Conservation (phyloP, 2,329 filamentous ascomycete genomes). For the Lithohypha guttulata region DNA sequence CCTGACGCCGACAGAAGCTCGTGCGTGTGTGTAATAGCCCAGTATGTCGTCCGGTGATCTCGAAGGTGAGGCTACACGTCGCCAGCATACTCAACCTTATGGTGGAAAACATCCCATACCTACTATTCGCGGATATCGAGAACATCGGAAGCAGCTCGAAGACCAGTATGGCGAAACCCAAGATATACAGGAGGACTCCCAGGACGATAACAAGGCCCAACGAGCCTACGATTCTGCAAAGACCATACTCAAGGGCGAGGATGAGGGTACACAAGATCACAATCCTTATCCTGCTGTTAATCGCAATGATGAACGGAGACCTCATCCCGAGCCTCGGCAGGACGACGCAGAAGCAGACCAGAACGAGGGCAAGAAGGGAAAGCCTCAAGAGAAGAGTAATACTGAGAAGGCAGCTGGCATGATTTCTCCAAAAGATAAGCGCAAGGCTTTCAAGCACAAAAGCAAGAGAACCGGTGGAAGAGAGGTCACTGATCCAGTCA, state of each 20-base stretch:
- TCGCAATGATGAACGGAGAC: constrained; percentile 12
- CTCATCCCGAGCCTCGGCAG: background rate
- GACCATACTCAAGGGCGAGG: constrained; percentile 17
- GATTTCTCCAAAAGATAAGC: constrained; percentile 34
- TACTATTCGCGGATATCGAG: constrained; percentile 20
- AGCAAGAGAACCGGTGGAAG: constrained; percentile 38
- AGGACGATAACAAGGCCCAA: constrained; percentile 13
- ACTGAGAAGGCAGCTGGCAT: constrained; percentile 18
- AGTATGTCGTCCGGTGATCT: constrained; percentile 9
- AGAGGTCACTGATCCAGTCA: constrained; percentile 62
- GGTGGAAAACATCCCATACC: constrained; percentile 20
- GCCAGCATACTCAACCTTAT: constrained; percentile 13
- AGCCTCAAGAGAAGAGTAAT: constrained; percentile 14
- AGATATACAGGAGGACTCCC: constrained; percentile 14
- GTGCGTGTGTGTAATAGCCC: background rate
- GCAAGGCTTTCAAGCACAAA: constrained; percentile 42
- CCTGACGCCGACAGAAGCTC: no score
- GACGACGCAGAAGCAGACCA: constrained; percentile 4
- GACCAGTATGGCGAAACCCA: constrained; percentile 13
- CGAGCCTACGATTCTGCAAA: constrained; percentile 20
- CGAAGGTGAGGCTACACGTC: constrained; percentile 13
- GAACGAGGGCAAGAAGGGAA: background rate
- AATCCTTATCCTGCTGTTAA: constrained; percentile 19
- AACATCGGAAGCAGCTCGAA: constrained; percentile 17
- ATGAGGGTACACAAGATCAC: constrained; percentile 9